A percentile compares a stretch with the other conserved stretches of the same genome.
phyloP scores from a whole-genome alignment of 345 rosid genomes.

The Psidium guajava region DNA sequence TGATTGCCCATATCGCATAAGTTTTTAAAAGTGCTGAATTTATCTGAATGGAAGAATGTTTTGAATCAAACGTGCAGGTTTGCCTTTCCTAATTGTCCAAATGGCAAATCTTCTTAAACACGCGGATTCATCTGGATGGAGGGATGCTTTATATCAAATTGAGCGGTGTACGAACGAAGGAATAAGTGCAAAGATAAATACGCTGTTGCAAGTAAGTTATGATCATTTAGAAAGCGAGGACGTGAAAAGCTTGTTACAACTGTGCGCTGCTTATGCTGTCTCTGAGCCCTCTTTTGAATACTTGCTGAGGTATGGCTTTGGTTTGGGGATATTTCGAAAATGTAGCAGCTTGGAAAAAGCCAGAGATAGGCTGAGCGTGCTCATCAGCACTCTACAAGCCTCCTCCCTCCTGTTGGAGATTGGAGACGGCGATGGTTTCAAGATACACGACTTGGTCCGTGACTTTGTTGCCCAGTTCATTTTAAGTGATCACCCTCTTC shows the following conservation, averaged over 20 bases:
- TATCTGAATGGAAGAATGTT: accelerated
- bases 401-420: neutral
- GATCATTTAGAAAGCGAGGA: neutral
- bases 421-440: accelerated
- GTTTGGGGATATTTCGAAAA: neutral
- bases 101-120: accelerated
- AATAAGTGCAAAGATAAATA: neutral
- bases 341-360: neutral
- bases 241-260: neutral
- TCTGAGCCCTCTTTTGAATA: neutral
- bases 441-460: neutral
- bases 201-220: accelerated
- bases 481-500: neutral
- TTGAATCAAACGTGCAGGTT: neutral
- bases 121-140: accelerated
- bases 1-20: accelerated
- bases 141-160: too few relatives aligned
- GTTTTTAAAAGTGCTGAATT: accelerated
- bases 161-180: accelerated
- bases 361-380: neutral
- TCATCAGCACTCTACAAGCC: neutral
- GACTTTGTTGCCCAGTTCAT: accelerated
- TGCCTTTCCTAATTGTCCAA: accelerated
- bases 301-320: neutral
- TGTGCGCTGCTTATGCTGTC: accelerated